These are phyloP conservation scores for Ascodesmis nigricans DNA, from an alignment of 495 filamentous ascomycete genomes.

Conservation along the genomic window DNA sequence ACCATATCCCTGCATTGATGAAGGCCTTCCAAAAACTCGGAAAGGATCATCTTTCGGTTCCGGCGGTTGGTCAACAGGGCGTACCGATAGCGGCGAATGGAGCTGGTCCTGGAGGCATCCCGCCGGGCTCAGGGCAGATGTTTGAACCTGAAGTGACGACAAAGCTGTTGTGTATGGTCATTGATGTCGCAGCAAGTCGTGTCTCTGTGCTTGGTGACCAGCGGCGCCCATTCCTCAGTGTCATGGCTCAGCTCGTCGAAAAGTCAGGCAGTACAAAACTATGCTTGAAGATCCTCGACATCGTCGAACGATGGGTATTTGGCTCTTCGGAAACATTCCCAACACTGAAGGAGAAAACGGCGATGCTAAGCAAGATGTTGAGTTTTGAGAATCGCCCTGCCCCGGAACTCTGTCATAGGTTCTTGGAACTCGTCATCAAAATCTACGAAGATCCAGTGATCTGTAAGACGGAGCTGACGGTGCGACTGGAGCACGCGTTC, in stretches of 20 bases:
- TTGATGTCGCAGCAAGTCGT: slow-evolving; percentile 70
- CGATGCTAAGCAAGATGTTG: slow-evolving; percentile 91
- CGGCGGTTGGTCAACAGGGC: slow-evolving; percentile 27
- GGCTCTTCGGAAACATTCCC: slow-evolving; percentile 79
- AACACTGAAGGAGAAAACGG: slow-evolving; percentile 92
- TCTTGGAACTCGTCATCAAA: slow-evolving; percentile 83
- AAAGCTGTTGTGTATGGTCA: slow-evolving; percentile 72
- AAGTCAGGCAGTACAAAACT: slow-evolving; percentile 66
- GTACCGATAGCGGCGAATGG: slow-evolving; percentile 23
- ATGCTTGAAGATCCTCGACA: slow-evolving; percentile 74
- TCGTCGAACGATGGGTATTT: slow-evolving; percentile 95
- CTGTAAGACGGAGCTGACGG: slow-evolving; percentile 80
- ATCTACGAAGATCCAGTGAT: slow-evolving; percentile 96
- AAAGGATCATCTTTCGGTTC: slow-evolving; percentile 73
- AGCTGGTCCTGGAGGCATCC: slow-evolving; percentile 23
- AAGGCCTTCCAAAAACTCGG: slow-evolving; percentile 86
- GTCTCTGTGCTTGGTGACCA: slow-evolving; percentile 91
- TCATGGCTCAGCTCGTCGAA: slow-evolving; percentile 82
- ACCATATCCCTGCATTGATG: slow-evolving; percentile 72
- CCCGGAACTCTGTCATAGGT: slow-evolving; percentile 64
- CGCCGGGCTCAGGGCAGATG: slow-evolving; percentile 30
- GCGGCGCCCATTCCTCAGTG: slow-evolving; percentile 76
- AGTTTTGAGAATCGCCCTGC: slow-evolving; percentile 72
- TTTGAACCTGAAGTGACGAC: slow-evolving; percentile 64
- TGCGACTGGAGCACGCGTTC: slow-evolving; percentile 92